Base-by-base conservation (phyloP, 352 stramenopile genomes). In the Phytophthora fragariae region DNA sequence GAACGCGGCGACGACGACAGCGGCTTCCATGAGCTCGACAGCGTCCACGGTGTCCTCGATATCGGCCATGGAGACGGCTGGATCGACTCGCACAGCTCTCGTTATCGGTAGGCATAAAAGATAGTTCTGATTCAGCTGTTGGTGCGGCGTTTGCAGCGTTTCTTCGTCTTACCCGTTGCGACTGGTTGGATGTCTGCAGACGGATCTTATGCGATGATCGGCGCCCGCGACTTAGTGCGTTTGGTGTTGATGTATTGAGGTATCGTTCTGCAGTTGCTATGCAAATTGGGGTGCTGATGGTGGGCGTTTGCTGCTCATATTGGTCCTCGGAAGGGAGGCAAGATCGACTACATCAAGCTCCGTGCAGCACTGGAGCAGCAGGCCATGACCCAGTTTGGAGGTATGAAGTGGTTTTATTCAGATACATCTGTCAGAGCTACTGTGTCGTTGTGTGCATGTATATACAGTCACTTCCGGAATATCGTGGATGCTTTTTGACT, bases 301-400 rank as follows among this genome's bases (percentile, higher is more conserved):
- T 65, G 12, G 3, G 7, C 21, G 57, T 27, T 12, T 31, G 33
- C 58, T 62, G 11, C 31, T 62, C 17, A 52, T 31, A 5, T 39
- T 33, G 53, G 15, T 17, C 10, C 10, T 63, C 31, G 79, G 73
- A 63, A 89, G 58, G 80, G 84, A 35, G 78, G 83, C 15, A 86
- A 81, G 9, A 85, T 96, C 31, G 82, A 95, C 63, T 95, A 89
- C 56, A 70, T 92, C 11, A 90, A 91, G 55, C 76, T 96, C 14
- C 88, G 89, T 21, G 66, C 67, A 27, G 79, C 82, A 39, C 54
- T 96, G 29, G 89, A 96, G 62, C 47, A 76, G 15, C 70, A 85
- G 29, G 72, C 77, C 31, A 69, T 55, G 12, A 82, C 76, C 2
- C 73, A 75, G 9, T 86, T 95, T 19, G 72, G 76, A 80, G 89